A percentile compares a stretch with the other conserved stretches of the same genome.
Conservation (phyloP, 371 early-diverging fungal genomes). For the Syncephalastrum racemosum region DNA sequence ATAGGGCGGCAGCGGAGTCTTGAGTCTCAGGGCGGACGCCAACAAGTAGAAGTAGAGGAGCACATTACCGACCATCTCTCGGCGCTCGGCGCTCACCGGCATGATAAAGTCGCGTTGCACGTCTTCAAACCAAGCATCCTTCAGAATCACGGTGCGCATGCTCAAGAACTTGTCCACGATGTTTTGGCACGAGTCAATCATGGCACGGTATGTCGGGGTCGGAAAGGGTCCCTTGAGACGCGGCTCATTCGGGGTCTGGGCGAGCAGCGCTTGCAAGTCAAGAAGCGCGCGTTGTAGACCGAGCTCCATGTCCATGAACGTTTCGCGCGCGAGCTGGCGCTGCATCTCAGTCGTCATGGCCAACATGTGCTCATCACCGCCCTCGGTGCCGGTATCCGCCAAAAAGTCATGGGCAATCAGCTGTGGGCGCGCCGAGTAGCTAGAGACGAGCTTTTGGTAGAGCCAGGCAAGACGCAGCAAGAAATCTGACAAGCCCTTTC, state of each 20-base stretch:
- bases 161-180: constrained; percentile 74
- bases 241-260: constrained; percentile 80
- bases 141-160: constrained; percentile 65
- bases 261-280: constrained; percentile 59
- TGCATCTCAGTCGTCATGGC: constrained; percentile 10
- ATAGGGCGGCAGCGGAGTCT: constrained; percentile 81
- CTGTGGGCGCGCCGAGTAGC: constrained; percentile 46
- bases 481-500: constrained; percentile 67
- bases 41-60: constrained; percentile 77
- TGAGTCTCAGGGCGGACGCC: constrained; percentile 76
- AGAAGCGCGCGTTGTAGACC: constrained; percentile 66
- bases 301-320: constrained; percentile 73
- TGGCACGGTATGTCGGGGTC: constrained; percentile 57
- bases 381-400: constrained; percentile 10
- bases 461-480: constrained; percentile 66
- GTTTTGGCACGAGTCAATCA: constrained; percentile 71
- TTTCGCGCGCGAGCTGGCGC: constrained; percentile 24
- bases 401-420: no score
- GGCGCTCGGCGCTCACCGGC: constrained; percentile 57
- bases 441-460: constrained; percentile 69
- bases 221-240: constrained; percentile 86
- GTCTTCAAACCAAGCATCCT: constrained; percentile 59
- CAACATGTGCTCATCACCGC: constrained; percentile 30
- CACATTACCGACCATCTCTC: constrained; percentile 73
- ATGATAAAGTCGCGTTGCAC: constrained; percentile 56